Evolutionary conservation across 768 basidiomycete genomes (phyloP), one percentile per base, ranked within the genome.

Genomic region (Pleurotus tuoliensis): DNA sequence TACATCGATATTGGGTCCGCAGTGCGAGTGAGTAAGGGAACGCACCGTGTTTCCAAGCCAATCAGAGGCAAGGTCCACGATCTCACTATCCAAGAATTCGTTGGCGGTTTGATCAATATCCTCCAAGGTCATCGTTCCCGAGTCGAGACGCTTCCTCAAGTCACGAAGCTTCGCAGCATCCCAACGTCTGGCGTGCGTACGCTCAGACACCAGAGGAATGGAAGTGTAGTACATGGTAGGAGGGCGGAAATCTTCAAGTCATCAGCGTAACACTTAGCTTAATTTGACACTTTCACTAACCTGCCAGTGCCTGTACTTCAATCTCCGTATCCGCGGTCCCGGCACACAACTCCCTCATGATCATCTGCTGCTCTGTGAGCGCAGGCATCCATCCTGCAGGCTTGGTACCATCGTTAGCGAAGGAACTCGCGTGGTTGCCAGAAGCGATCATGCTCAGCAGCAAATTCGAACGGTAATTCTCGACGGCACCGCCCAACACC

Each of bases 211-310:
- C 55, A 89, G 76, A 9, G 97, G 97, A 56, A 99, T 97, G 30
- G 91, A 88, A 18, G 94, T 93, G 72, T 98, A 98, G 72, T 99
- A 99, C 81, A 92, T 93, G 4, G 87, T 92, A 7, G 94, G 92
- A 46, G 91, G 90, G 15, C 95, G 87, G 73, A 94, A 90, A 49
- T 95, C 95, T 95, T 71, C 8, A 53, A 75, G 16, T 47, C 15
- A 48, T 58, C 47, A 63, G 51, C 47, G 22, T 37, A 37, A 11
- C 30, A 11, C 30, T 8, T 46, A 50, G 48, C 12, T 37, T 16
- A 51, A 56, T 22, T n/a, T 15, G 59, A 48, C 13, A n/a, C 57
- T 30, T 20, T 11, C 38, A 77, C 88, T 64, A 62, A 95, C 96
- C 92, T 56, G 92, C 83, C 58, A 98, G 84, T 24, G 89, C 84